phyloP scores from a whole-genome alignment of 805 yeast genomes.

The Zygoascus flipseniorum region DNA sequence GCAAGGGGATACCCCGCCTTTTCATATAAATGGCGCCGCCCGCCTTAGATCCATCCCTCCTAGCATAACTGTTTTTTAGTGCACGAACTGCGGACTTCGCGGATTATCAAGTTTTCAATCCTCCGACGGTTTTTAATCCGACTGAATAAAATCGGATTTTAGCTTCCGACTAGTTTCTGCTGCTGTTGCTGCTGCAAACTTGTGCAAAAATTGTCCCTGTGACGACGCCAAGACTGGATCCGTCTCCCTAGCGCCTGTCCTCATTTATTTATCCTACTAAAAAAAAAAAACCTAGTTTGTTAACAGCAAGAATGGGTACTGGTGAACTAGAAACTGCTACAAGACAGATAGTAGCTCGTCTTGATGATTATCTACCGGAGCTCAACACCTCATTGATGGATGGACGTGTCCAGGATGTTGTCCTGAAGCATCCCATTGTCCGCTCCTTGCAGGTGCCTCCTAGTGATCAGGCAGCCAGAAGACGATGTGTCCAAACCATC shows the following conservation, averaged over 20 bases:
- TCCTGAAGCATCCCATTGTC: slow-evolving; percentile 22
- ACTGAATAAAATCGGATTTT: no score
- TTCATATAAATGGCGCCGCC: not conserved
- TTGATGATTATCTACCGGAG: slow-evolving; percentile 21
- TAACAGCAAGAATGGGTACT: not conserved
- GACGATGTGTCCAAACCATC: slow-evolving; percentile 17
- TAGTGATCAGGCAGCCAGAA: slow-evolving; percentile 22
- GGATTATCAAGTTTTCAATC: no score
- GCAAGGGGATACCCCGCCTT: not conserved
- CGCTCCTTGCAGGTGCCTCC: slow-evolving; percentile 22
- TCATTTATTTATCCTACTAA: not conserved
- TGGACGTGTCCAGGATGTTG: slow-evolving; percentile 23
- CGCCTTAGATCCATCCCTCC: not conserved
- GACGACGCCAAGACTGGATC: not conserved
- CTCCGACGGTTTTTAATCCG: no score
- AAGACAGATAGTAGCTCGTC: slow-evolving; percentile 15
- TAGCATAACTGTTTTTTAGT: no score
- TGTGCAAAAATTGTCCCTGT: no score
- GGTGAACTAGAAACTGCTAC: slow-evolving; percentile 1
- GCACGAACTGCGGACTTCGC: no score
- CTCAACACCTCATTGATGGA: slow-evolving; percentile 23
- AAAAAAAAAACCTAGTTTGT: not conserved
- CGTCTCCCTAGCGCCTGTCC: not conserved
- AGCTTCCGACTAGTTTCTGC: no score
- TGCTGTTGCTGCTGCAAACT: no score